Evolutionary conservation across 139 green algal species (phyloP).

Genomic region (Closterium sp.): DNA sequence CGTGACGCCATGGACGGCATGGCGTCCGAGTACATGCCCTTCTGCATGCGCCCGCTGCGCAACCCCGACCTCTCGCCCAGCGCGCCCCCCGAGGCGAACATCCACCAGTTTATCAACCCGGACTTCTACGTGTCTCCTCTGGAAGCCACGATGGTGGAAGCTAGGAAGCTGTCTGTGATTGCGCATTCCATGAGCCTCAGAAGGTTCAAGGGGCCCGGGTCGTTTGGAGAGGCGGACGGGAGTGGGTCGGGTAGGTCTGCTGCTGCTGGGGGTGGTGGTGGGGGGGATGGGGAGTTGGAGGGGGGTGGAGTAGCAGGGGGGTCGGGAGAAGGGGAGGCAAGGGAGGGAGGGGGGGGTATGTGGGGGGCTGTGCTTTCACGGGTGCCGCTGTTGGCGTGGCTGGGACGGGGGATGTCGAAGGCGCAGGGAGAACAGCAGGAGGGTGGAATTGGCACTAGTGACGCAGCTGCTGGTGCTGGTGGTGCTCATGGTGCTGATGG

Average conservation of each 20-base stretch:
- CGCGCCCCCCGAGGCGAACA: not conserved
- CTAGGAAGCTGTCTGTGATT: not conserved
- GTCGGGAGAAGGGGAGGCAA: not conserved
- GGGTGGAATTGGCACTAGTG: not conserved
- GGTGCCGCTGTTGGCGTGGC: not conserved
- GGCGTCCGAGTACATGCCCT: constrained; percentile 29
- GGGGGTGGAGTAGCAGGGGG: not conserved
- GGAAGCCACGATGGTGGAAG: not conserved
- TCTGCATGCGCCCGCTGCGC: constrained; percentile 5
- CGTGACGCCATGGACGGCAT: not conserved
- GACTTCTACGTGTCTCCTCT: not conserved
- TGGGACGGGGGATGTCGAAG: not conserved
- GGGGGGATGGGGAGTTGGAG: not conserved
- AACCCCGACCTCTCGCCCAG: not conserved
- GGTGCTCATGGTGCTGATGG: not conserved
- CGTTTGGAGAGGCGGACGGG: not conserved
- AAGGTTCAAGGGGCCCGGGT: not conserved
- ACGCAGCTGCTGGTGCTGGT: not conserved
- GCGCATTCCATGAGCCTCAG: not conserved
- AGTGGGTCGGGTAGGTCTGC: not conserved
- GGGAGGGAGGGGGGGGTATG: not conserved
- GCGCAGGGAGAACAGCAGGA: not conserved
- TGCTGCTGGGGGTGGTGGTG: not conserved
- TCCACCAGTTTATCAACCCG: not conserved
- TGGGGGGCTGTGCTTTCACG: not conserved